A percentile compares a stretch with the other conserved stretches of the same genome.
These are phyloP conservation scores for Diaporthe sp. DNA, from an alignment of 2,329 filamentous ascomycete genomes.

Conservation along the genomic window DNA sequence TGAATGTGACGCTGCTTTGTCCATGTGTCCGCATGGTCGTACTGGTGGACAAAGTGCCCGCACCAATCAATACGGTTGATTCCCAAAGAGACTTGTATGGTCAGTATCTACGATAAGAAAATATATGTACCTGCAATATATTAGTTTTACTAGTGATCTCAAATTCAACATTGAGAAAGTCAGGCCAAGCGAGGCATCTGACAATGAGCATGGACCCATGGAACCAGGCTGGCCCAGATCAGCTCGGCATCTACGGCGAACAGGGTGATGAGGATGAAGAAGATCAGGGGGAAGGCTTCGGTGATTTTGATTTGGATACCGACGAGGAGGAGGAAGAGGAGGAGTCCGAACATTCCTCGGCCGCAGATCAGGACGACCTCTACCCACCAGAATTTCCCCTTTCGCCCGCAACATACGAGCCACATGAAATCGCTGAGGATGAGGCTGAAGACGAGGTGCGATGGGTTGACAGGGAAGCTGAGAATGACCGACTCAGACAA, in stretches of 20 bases:
- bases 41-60: neutral
- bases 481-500: neutral
- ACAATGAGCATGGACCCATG: neutral
- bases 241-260: no score
- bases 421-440: neutral
- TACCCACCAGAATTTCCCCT: slow-evolving; percentile 9
- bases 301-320: no score
- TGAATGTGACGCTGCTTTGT: neutral
- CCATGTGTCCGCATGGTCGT: neutral
- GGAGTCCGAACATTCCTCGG: neutral
- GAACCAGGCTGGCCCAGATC: neutral
- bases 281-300: neutral
- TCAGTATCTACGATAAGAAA: neutral
- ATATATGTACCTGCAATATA: neutral
- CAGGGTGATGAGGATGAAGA: neutral
- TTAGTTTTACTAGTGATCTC: neutral
- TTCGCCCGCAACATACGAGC: neutral
- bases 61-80: neutral
- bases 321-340: neutral
- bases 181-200: no score
- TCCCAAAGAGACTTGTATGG: neutral
- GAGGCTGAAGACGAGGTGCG: neutral
- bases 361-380: neutral
- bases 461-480: accelerated
- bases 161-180: neutral